A percentile compares a stretch with the other conserved stretches of the same genome.
Evolutionary conservation across 169 alveolate genomes (phyloP).

Genomic region (Plasmodium sp.): DNA sequence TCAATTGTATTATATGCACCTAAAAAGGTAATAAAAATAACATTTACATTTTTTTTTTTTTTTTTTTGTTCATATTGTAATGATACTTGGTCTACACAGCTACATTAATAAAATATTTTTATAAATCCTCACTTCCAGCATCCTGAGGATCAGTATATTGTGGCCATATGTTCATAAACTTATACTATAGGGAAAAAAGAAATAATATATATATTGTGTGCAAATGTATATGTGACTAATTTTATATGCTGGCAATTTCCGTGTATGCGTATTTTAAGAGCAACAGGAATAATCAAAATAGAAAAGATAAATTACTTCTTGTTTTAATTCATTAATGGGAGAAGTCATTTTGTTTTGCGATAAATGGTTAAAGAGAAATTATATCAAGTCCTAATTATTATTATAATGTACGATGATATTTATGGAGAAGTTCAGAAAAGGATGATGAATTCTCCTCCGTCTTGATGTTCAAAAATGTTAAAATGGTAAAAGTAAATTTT

Average conservation of each 20-base stretch:
- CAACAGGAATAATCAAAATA: background rate
- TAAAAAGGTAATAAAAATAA: background rate
- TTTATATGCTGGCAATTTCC: background rate
- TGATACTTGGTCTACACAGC: background rate
- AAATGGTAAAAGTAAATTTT: background rate
- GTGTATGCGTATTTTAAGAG: background rate
- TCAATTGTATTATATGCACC: background rate
- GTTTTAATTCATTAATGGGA: no score
- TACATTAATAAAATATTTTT: background rate
- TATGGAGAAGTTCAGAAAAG: no score
- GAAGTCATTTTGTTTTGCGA: no score
- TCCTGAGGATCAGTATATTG: background rate
- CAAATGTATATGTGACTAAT: background rate
- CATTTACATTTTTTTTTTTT: background rate
- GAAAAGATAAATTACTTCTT: background rate
- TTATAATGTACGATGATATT: no score
- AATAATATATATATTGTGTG: background rate
- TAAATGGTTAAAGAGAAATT: no score
- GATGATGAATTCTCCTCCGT: no score
- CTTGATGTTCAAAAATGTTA: no score
- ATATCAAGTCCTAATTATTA: no score
- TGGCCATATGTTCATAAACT: background rate
- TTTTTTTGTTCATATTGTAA: background rate
- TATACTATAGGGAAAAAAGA: background rate
- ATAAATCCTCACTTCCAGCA: background rate